A percentile compares a stretch with the other conserved stretches of the same genome.
These are phyloP conservation scores for Chalciporus sphaerocephalus DNA, from an alignment of 768 basidiomycete species.

Conservation along the genomic window DNA sequence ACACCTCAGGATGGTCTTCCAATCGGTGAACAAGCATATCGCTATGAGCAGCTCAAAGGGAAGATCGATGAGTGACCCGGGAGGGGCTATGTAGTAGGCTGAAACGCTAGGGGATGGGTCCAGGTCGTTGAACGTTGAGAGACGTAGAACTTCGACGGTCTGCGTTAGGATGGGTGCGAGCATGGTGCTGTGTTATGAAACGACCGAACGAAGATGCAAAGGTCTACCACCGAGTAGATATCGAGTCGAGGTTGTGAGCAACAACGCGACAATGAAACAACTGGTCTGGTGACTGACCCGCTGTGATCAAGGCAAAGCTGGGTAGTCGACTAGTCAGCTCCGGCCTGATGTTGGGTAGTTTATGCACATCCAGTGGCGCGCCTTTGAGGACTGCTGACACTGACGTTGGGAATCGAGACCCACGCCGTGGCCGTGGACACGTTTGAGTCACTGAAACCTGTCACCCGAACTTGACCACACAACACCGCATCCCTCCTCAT, in stretches of 20 bases:
- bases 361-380: no score
- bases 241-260: neutral
- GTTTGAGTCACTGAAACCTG: no score
- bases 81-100: neutral
- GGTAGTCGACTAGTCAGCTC: no score
- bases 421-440: no score
- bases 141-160: neutral
- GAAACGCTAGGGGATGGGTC: neutral
- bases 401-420: no score
- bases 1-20: constrained; percentile 7
- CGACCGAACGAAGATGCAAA: neutral
- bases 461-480: no score
- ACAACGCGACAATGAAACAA: neutral
- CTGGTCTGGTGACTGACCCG: no score
- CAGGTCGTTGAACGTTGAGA: neutral
- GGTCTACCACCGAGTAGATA: no score
- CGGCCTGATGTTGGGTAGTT: no score
- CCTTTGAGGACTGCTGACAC: no score
- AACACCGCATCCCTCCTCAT: no score
- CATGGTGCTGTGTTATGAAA: neutral
- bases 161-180: neutral
- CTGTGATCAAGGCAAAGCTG: no score
- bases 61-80: constrained; percentile 7
- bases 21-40: constrained; percentile 11
- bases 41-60: constrained; percentile 12